These are phyloP conservation scores for Hypoxylon sp. DNA, from an alignment of 2,329 filamentous ascomycete species.

Conservation along the genomic window DNA sequence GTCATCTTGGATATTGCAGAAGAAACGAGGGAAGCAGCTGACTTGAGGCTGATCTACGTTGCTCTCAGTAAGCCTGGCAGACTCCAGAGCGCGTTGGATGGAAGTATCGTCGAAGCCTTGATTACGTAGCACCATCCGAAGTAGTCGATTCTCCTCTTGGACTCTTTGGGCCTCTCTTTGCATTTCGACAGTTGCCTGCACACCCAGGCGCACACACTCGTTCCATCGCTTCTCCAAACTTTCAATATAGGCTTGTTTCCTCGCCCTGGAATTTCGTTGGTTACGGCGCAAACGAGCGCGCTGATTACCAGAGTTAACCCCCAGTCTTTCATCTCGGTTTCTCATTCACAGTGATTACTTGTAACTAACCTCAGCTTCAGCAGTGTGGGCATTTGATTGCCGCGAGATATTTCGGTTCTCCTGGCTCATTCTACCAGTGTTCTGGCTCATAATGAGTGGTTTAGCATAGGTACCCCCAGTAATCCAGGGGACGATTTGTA, in stretches of 20 bases:
- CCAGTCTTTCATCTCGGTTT: not conserved
- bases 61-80: conserved; percentile 1
- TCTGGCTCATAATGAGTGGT: not conserved
- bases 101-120: conserved; percentile 14
- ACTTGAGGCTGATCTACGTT: not conserved
- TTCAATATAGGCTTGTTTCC: conserved; percentile 21
- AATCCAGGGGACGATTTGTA: too few relatives aligned
- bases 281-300: conserved; percentile 26
- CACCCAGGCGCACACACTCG: conserved; percentile 13
- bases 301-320: conserved; percentile 4
- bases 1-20: not conserved
- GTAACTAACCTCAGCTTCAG: not conserved
- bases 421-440: not conserved
- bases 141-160: conserved; percentile 20
- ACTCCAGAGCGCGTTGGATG: conserved; percentile 12
- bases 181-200: conserved; percentile 18
- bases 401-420: not conserved
- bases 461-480: not conserved
- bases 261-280: conserved; percentile 22
- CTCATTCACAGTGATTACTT: not conserved
- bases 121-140: conserved; percentile 4
- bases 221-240: conserved; percentile 22
- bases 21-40: not conserved
- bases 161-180: conserved; percentile 17
- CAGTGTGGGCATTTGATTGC: not conserved